These are phyloP conservation scores for Keithomyces neogunnii DNA, from an alignment of 2,329 filamentous ascomycete species.

Conservation along the genomic window DNA sequence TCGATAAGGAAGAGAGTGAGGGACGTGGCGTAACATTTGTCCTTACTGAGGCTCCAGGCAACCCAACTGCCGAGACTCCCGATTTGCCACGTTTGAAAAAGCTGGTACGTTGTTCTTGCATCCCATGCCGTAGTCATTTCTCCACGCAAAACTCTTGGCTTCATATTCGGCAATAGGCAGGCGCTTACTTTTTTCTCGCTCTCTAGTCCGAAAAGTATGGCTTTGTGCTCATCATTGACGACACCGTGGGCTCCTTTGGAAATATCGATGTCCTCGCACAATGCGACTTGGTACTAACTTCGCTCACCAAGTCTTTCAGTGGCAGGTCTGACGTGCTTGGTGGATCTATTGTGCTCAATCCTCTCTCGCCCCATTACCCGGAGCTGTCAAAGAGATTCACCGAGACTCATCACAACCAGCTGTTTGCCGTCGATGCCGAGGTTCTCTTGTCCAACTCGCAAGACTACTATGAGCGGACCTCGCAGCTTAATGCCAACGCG, in stretches of 20 bases:
- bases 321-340: slow-evolving; percentile 48
- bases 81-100: slow-evolving; percentile 25
- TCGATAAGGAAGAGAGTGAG: slow-evolving; percentile 28
- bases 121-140: neutral
- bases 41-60: slow-evolving; percentile 36
- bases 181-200: neutral
- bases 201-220: slow-evolving; percentile 30
- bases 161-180: neutral
- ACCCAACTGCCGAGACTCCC: slow-evolving; percentile 24
- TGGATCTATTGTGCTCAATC: slow-evolving; percentile 42
- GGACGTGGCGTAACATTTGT: slow-evolving; percentile 34
- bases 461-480: slow-evolving; percentile 31
- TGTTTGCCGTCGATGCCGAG: slow-evolving; percentile 37
- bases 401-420: slow-evolving; percentile 31
- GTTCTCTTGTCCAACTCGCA: slow-evolving; percentile 36
- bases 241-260: slow-evolving; percentile 38
- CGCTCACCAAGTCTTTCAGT: slow-evolving; percentile 50
- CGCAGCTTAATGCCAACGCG: slow-evolving; percentile 34
- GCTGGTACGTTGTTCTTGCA: slow-evolving; percentile 23
- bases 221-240: slow-evolving; percentile 39
- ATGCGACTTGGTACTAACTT: slow-evolving; percentile 42
- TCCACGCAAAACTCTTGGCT: neutral
- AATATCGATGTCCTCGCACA: slow-evolving; percentile 41
- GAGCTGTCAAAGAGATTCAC: slow-evolving; percentile 23
- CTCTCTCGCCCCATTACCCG: slow-evolving; percentile 31